Evolutionary conservation across 192 early-diverging fungal species (phyloP), one percentile per base, ranked within the genome.

Genomic region (Phlyctochytrium planicorne): DNA sequence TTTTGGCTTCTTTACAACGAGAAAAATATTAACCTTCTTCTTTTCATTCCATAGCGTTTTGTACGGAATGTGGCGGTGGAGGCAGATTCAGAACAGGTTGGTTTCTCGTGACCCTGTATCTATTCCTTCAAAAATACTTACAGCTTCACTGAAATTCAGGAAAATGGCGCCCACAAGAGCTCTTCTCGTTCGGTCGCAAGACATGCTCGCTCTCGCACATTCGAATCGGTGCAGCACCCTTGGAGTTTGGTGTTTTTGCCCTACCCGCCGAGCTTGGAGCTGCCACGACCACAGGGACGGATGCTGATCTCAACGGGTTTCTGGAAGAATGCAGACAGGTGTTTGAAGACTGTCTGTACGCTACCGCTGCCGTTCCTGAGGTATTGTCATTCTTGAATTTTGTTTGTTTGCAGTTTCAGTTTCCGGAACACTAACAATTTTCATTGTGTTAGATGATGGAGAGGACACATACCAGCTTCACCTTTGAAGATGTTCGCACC

Each of bases 21-120:
- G 40, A 10, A 29, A 25, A 57, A 14, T 10, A 4, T 29, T 29
- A 4, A 29, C 10, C 4, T 10, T 57, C 25, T 14, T 14, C 25
- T 10, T 12, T 25, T 57, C 10, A 29, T 25, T 14, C 4, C 27
- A 57, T 27, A 57, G 55, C 20, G 4, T 80, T 80, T 30, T 81
- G 72, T 62, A 72, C 74, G 6, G 70, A 70, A 34, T 75, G 72
- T 47, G 79, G 79, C 34, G 79, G 79, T 14, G 79, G 79, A 24
- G 72, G 70, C 24, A 77, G 76, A 65, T 79, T 65, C 53, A 20
- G 20, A 14, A 6, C 20, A 20, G 6, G 40, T 20, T 47, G 6
- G 20, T 47, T 14, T 47, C 20, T 47, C 40, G 6, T 6, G 6
- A 47, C 6, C 20, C 20, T 47, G 40, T 20, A 47, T 14, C 10